These are phyloP conservation scores for Paraglomus brasilianum DNA, from an alignment of 192 early-diverging fungal genomes.

Conservation along the genomic window DNA sequence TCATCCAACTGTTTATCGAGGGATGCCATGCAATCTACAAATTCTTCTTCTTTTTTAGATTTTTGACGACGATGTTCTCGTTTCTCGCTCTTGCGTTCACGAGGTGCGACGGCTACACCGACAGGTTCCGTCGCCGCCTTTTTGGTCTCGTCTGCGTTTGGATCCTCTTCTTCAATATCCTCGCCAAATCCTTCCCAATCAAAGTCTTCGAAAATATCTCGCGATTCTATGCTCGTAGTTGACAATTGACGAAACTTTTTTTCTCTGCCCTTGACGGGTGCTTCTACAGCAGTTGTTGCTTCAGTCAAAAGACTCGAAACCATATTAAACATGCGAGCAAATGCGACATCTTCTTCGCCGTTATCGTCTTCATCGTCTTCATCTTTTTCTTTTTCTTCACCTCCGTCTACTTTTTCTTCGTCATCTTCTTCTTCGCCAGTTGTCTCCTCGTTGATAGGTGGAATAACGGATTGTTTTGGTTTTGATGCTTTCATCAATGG, in stretches of 20 bases:
- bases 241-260: constrained; percentile 15
- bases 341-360: constrained; percentile 32
- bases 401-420: background rate
- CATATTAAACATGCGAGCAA: constrained; percentile 37
- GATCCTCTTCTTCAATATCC: constrained; percentile 15
- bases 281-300: constrained; percentile 40
- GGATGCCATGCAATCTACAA: background rate
- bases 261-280: constrained; percentile 35
- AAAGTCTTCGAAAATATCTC: constrained; percentile 18
- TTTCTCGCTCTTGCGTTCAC: background rate
- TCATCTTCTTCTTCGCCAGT: constrained; percentile 19
- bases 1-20: background rate
- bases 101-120: background rate
- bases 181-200: constrained; percentile 32
- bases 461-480: constrained; percentile 30
- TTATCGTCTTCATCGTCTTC: constrained; percentile 14
- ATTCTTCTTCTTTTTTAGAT: constrained; percentile 6
- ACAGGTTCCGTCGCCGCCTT: background rate
- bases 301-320: constrained; percentile 38
- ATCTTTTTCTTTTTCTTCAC: background rate
- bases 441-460: constrained; percentile 12
- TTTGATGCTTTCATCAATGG: constrained; percentile 24
- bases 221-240: background rate
- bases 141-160: background rate
- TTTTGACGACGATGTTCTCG: constrained; percentile 1